Base-by-base conservation (phyloP, 2,329 filamentous ascomycete genomes). In the Fusarium sp. region DNA sequence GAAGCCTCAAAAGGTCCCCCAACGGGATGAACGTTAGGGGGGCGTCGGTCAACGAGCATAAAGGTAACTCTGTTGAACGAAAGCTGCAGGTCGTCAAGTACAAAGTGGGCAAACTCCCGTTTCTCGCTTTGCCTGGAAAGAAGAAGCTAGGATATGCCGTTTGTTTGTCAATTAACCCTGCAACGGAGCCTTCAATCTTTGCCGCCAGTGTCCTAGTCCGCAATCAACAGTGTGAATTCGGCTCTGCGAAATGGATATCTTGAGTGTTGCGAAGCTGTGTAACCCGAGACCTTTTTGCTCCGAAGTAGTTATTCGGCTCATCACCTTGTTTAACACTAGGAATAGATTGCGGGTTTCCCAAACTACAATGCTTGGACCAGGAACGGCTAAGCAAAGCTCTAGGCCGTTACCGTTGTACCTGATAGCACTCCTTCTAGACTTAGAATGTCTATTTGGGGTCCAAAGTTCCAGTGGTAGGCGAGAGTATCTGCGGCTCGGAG, bases 21-120 rank as follows among this genome's bases (percentile, higher is more conserved):
- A 54, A 54, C 57, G 60, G 67, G 67, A 67, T 61, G 62, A 47
- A 69, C 63, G 54, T 67, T 72, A 59, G 72, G 64, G 43, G 69
- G 62, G 43, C 69, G 71, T 66, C 70, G 75, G 60, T 71, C 64
- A 75, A 74, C 69, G 63, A 78, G 71, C 76, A 78, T 78, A 60
- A 69, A 77, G 60, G 66, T 60, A 64, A 71, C 56, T 72, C 69
- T 74, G 72, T 64, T 75, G 64, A 69, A 70, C 69, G 44, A 64
- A 66, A 69, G 49, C 58, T 76, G 67, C 50, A 69, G 53, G 60
- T 63, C 44, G 57, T 74, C 60, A 76, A 69, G 68, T 74, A 74
- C 62, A 74, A 65, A 42, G 60, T 57, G 47, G 61, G 47, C 58
- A 66, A 60, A 60, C 60, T 69, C 49, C 64, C 68, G 60, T 61